Evolutionary conservation across 805 yeast genomes (phyloP).

Genomic region (Candida golubevii): DNA sequence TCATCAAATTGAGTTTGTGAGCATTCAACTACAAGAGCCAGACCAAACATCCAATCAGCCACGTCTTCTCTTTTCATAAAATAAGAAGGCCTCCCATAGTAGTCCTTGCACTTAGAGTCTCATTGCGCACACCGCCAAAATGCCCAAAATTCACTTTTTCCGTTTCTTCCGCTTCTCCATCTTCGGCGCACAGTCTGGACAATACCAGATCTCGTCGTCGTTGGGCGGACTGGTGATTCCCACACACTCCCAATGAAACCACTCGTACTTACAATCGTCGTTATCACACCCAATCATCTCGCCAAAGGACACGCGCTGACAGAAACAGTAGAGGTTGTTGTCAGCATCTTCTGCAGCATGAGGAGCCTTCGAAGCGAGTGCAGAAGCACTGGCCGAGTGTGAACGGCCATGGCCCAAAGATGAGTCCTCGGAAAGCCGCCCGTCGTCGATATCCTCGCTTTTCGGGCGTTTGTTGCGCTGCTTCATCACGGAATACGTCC

Average conservation of each 20-base stretch:
- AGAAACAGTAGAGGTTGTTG: conserved; percentile 65
- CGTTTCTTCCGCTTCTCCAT: conserved; percentile 43
- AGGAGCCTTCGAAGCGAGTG: conserved; percentile 2
- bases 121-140: background rate
- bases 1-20: too few relatives aligned
- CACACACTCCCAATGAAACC: conserved; percentile 97
- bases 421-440: conserved; percentile 17
- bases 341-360: conserved; percentile 40
- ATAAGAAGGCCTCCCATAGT: too few relatives aligned
- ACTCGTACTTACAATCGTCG: conserved; percentile 79
- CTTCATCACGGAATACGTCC: conserved; percentile 14
- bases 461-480: conserved; percentile 14
- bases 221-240: conserved; percentile 84
- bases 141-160: conserved; percentile 23
- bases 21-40: too few relatives aligned
- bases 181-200: conserved; percentile 70
- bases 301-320: conserved; percentile 92
- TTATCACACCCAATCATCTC: conserved; percentile 97
- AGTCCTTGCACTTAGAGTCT: background rate
- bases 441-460: conserved; percentile 15
- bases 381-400: conserved; percentile 1
- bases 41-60: too few relatives aligned
- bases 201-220: conserved; percentile 80
- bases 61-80: too few relatives aligned
- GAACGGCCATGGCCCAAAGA: conserved; percentile 6